Conservation (phyloP, 2,329 filamentous ascomycete species). For the Penicillium thymicola region DNA sequence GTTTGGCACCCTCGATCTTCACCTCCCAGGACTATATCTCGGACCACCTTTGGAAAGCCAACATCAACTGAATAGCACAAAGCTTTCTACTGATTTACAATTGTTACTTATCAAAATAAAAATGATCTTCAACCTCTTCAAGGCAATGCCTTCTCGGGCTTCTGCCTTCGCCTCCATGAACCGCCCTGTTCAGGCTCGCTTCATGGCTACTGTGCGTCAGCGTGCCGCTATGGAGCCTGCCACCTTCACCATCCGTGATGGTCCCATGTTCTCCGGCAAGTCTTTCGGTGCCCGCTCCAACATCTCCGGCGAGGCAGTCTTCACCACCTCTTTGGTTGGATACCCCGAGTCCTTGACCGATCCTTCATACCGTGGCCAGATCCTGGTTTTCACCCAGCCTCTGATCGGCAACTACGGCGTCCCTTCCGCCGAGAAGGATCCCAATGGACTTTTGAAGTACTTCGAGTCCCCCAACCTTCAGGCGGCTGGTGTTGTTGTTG, state of each 20-base stretch:
- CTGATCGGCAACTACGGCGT: constrained; percentile 99
- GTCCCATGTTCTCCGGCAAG: constrained; percentile 91
- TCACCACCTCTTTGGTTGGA: constrained; percentile 95
- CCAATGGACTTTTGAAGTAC: constrained; percentile 90
- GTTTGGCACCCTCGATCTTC: constrained; percentile 78
- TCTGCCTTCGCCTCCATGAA: constrained; percentile 45
- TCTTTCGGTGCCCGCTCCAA: constrained; percentile 96
- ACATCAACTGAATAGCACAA: constrained; percentile 49
- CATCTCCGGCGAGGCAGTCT: constrained; percentile 96
- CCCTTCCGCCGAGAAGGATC: constrained; percentile 77
- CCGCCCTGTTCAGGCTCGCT: constrained; percentile 40
- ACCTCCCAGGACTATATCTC: constrained; percentile 78
- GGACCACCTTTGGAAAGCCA: constrained; percentile 68
- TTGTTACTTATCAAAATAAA: constrained; percentile 27
- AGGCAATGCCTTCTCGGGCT: constrained; percentile 48
- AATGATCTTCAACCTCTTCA: constrained; percentile 57
- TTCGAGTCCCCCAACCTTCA: constrained; percentile 98
- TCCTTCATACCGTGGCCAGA: constrained; percentile 72
- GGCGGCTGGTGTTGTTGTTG: constrained; percentile 91
- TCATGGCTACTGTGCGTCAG: constrained; percentile 66
- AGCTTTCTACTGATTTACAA: constrained; percentile 16
- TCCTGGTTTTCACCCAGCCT: constrained; percentile 96
- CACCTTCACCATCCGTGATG: constrained; percentile 94
- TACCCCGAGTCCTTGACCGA: constrained; percentile 86
- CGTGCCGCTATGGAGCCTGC: constrained; percentile 72